Percentiles rank a stretch among this genome's conserved stretches.
Evolutionary conservation across 2,329 filamentous ascomycete genomes (phyloP).

Genomic region (Geosmithia flava): DNA sequence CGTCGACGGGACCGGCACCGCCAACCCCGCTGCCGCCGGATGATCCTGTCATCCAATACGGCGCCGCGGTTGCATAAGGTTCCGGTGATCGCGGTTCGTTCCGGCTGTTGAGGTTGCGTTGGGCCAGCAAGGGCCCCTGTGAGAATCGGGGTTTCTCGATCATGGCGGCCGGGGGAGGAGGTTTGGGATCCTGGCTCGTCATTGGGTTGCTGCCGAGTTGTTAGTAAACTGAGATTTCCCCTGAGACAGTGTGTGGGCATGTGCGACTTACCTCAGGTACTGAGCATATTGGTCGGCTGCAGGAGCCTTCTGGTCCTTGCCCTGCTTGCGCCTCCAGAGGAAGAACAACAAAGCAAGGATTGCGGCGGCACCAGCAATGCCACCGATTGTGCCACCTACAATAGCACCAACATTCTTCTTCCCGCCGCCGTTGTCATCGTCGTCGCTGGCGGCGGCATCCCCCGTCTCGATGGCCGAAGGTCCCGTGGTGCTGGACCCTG

Average conservation of each 20-base stretch:
- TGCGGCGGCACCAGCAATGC: slow-evolving; percentile 30
- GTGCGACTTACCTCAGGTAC: slow-evolving; percentile 24
- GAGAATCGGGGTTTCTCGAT: slow-evolving; percentile 6
- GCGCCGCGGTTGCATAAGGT: background rate
- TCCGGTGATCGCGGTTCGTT: background rate
- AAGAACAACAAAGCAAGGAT: slow-evolving; percentile 28
- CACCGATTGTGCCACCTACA: slow-evolving; percentile 41
- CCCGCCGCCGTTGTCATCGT: slow-evolving; percentile 9
- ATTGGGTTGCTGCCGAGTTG: slow-evolving; percentile 13
- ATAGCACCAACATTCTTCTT: slow-evolving; percentile 32
- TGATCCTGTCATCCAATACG: background rate
- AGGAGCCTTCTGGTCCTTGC: slow-evolving; percentile 28
- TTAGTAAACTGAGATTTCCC: background rate
- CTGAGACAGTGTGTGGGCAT: background rate
- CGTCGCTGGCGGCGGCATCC: slow-evolving; percentile 11
- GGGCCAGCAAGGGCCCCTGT: background rate
- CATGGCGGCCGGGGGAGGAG: slow-evolving; percentile 16
- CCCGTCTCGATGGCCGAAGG: slow-evolving; percentile 3
- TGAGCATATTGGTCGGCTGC: slow-evolving; percentile 22
- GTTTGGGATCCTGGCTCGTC: slow-evolving; percentile 3
- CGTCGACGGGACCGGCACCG: slow-evolving; percentile 5
- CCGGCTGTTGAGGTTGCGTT: background rate
- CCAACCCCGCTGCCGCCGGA: slow-evolving; percentile 5
- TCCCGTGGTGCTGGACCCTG: background rate
- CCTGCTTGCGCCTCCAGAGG: slow-evolving; percentile 28